Conservation (phyloP, 352 stramenopile species). For the Saprolegnia diclina region DNA sequence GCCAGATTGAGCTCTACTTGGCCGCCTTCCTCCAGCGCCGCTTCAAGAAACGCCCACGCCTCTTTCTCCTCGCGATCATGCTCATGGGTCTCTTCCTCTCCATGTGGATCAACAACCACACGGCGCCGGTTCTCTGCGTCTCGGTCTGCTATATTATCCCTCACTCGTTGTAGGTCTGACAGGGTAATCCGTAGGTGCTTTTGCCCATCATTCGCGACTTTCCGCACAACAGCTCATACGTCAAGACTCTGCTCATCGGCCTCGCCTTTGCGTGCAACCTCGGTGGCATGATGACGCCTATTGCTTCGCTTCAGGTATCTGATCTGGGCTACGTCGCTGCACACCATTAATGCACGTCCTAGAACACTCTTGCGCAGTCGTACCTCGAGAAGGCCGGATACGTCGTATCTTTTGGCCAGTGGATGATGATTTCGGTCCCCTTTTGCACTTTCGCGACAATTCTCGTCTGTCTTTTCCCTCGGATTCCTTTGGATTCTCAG, state of each 20-base stretch:
- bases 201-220: slow-evolving; percentile 87
- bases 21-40: slow-evolving; percentile 81
- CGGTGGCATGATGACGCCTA: slow-evolving; percentile 91
- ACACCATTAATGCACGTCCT: not conserved
- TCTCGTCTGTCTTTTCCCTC: slow-evolving; percentile 44
- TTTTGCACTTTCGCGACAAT: slow-evolving; percentile 85
- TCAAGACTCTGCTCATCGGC: slow-evolving; percentile 88
- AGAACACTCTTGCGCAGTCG: slow-evolving; percentile 76
- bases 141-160: slow-evolving; percentile 42
- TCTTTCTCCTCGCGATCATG: slow-evolving; percentile 91
- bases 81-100: slow-evolving; percentile 89
- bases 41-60: slow-evolving; percentile 84
- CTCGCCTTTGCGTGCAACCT: slow-evolving; percentile 92
- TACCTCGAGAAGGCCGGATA: slow-evolving; percentile 85
- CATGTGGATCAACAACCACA: slow-evolving; percentile 94
- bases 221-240: slow-evolving; percentile 73
- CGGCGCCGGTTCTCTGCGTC: slow-evolving; percentile 87
- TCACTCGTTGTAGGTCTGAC: not conserved
- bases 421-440: slow-evolving; percentile 85
- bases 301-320: slow-evolving; percentile 77
- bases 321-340: not conserved
- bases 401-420: slow-evolving; percentile 85
- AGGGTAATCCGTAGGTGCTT: slow-evolving; percentile 36
- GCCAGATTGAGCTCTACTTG: slow-evolving; percentile 89
- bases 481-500: not conserved